Evolutionary conservation across 768 basidiomycete genomes (phyloP).

Genomic region (Mycena rosella): DNA sequence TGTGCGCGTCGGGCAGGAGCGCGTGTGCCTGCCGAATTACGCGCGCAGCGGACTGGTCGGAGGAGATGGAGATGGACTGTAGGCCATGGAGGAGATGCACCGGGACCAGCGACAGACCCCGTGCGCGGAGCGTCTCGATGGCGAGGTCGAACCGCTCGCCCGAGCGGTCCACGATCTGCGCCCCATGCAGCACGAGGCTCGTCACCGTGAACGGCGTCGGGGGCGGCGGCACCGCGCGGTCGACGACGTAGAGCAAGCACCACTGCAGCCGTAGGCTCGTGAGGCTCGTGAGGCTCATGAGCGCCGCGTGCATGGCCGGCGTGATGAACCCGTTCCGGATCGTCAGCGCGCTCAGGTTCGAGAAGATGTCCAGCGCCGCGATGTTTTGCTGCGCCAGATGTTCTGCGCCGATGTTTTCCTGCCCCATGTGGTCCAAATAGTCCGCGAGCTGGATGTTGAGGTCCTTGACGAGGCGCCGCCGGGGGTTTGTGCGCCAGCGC

Average conservation of each 20-base stretch:
- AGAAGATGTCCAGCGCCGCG: not conserved
- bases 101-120: not conserved
- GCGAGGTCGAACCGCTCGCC: too few relatives aligned
- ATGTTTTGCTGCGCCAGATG: not conserved
- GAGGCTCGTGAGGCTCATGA: not conserved
- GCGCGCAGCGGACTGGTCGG: not conserved
- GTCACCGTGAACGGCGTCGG: not conserved
- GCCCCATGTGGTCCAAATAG: not conserved
- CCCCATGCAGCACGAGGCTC: conserved; percentile 3
- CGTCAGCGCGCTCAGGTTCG: conserved; percentile 5
- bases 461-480: not conserved
- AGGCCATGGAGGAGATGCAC: not conserved
- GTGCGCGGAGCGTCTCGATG: not conserved
- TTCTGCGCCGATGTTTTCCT: too few relatives aligned
- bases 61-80: not conserved
- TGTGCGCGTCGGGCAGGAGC: not conserved
- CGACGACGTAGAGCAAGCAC: not conserved
- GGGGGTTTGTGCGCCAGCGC: not conserved
- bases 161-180: too few relatives aligned
- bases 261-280: not conserved
- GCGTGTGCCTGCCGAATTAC: not conserved
- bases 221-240: not conserved
- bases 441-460: not conserved
- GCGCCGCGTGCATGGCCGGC: not conserved
- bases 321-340: conserved; percentile 11